These are phyloP conservation scores for Delphinella strobiligena DNA, from an alignment of 2,329 filamentous ascomycete genomes.

Conservation along the genomic window DNA sequence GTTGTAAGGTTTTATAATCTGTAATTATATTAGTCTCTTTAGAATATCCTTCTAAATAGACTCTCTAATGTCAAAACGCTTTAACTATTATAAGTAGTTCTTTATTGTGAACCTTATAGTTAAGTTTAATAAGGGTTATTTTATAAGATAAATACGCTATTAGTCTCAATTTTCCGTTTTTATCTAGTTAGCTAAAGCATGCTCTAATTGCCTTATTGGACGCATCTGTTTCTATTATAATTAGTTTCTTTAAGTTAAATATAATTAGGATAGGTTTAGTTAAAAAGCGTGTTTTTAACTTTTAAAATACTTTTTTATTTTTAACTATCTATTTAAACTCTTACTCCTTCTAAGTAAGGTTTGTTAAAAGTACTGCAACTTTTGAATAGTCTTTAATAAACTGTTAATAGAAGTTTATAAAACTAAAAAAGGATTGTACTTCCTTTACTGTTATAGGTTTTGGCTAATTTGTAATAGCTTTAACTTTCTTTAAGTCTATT, in stretches of 20 bases:
- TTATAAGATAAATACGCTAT: conserved; percentile 11
- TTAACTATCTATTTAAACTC: conserved; percentile 4
- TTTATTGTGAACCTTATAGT: conserved; percentile 10
- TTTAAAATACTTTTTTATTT: conserved; percentile 2
- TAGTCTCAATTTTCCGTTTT: conserved; percentile 7
- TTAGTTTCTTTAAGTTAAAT: conserved; percentile 6
- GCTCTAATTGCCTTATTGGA: not conserved
- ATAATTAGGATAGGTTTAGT: conserved; percentile 4
- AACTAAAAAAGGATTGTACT: conserved; percentile 13
- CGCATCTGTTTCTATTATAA: not conserved
- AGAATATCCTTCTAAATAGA: too few species aligned
- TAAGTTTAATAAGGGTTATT: conserved; percentile 9
- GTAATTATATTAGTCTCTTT: conserved; percentile 9
- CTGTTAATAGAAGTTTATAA: conserved; percentile 10
- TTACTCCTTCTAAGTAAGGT: conserved; percentile 8
- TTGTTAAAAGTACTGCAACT: conserved; percentile 4
- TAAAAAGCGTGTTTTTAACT: not conserved
- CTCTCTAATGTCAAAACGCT: too few species aligned
- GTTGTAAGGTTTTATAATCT: conserved; percentile 11
- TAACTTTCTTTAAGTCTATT: conserved; percentile 17
- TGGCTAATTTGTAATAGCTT: conserved; percentile 16
- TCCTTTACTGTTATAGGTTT: conserved; percentile 12
- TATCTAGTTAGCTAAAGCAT: conserved; percentile 5
- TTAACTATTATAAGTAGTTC: conserved; percentile 5
- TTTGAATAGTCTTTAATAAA: conserved; percentile 11